phyloP scores from a whole-genome alignment of 441 rosid species.

The Jatropha podagrica region DNA sequence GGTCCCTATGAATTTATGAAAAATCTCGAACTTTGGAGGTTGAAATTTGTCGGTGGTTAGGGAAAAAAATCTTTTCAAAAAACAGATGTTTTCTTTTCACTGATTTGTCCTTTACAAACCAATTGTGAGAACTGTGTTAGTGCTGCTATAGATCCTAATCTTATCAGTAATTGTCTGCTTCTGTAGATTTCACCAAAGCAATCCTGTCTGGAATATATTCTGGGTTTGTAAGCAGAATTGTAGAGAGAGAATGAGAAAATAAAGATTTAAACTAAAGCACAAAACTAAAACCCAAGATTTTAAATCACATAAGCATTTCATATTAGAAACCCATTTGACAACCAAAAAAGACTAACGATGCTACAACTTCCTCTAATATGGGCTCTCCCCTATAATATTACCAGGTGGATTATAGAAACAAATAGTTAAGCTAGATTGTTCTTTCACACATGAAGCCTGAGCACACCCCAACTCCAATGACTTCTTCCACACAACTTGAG shows the following conservation, averaged over 20 bases:
- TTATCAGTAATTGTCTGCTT: not conserved
- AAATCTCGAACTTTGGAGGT: not conserved
- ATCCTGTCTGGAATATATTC: not conserved
- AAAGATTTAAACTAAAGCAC: not conserved
- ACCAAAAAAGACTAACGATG: not conserved
- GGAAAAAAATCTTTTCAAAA: not conserved
- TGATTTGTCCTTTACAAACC: not conserved
- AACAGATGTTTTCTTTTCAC: not conserved
- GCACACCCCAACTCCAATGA: conserved; percentile 71
- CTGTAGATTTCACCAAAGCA: not conserved
- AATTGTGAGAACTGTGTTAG: not conserved
- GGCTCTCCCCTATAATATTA: conserved; percentile 65
- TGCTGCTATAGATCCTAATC: not conserved
- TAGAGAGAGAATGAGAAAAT: not conserved
- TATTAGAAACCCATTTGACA: conserved; percentile 3
- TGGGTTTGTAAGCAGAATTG: not conserved
- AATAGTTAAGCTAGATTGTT: conserved; percentile 52
- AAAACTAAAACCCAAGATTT: conserved; percentile 1
- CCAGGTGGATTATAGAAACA: conserved; percentile 92
- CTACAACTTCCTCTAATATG: conserved; percentile 39
- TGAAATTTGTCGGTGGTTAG: not conserved
- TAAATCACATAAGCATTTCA: conserved; percentile 4
- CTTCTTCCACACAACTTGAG: conserved; percentile 77
- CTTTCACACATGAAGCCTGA: conserved; percentile 55
- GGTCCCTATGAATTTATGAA: not conserved